Conservation (phyloP, 352 stramenopile species). For the Albugo laibachii region DNA sequence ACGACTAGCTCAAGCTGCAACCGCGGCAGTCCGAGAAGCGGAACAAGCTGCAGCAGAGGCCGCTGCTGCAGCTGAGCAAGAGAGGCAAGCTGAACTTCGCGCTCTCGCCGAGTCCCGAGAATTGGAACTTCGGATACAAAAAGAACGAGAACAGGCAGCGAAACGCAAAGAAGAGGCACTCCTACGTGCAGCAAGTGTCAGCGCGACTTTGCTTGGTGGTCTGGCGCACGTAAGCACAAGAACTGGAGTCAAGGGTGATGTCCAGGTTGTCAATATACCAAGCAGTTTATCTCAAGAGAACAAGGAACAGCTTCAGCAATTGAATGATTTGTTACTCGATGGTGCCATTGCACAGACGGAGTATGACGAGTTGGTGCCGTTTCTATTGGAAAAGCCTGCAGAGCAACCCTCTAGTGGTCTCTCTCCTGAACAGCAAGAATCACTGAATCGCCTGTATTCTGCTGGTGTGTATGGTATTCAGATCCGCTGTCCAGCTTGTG, state of each 20-base stretch:
- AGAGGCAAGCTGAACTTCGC: constrained; percentile 60
- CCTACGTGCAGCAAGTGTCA: constrained; percentile 52
- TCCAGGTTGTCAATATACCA: constrained; percentile 69
- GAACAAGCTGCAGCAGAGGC: constrained; percentile 51
- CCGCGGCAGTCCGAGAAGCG: constrained; percentile 30
- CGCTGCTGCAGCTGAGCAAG: constrained; percentile 49
- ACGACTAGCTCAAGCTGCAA: constrained; percentile 28
- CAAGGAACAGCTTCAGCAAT: constrained; percentile 65
- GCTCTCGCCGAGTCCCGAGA: constrained; percentile 57
- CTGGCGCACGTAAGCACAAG: constrained; percentile 66
- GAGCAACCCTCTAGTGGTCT: constrained; percentile 36
- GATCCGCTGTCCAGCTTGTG: constrained; percentile 70
- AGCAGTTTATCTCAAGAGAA: constrained; percentile 71
- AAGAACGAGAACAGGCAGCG: constrained; percentile 31
- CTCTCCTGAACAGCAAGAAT: constrained; percentile 66
- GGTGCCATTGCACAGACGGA: constrained; percentile 65
- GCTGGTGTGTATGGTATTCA: constrained; percentile 66
- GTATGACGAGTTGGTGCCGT: constrained; percentile 78
- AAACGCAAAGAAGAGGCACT: constrained; percentile 37
- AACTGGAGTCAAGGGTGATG: constrained; percentile 33
- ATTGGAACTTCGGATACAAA: constrained; percentile 29
- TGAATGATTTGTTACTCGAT: constrained; percentile 68
- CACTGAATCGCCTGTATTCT: constrained; percentile 52
- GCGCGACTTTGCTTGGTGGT: constrained; percentile 45
- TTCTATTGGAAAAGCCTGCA: constrained; percentile 48